Conservation (phyloP, 768 basidiomycete genomes). For the Boletus sp. region DNA sequence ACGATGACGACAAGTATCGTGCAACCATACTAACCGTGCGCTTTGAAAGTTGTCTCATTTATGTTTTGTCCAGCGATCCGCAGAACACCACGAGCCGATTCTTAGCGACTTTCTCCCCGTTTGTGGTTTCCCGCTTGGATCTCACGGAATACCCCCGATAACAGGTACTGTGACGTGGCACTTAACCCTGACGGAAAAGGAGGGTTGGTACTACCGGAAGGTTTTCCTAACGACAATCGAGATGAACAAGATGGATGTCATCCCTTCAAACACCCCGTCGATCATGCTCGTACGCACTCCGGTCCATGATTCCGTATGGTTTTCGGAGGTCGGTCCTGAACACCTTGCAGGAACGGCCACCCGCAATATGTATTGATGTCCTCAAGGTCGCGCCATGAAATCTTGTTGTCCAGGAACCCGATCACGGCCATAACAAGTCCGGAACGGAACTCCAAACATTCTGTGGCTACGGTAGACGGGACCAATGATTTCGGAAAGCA, state of each 20-base stretch:
- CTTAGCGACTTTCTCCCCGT: neutral
- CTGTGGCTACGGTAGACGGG: neutral
- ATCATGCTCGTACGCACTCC: neutral
- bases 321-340: conserved; percentile 10
- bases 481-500: conserved; percentile 3
- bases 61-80: neutral
- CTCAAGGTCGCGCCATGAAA: neutral
- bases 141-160: neutral
- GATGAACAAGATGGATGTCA: neutral
- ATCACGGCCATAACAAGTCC: neutral
- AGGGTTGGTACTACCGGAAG: neutral
- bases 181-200: neutral
- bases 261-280: neutral
- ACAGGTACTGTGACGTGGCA: conserved; percentile 14
- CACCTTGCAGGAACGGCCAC: neutral
- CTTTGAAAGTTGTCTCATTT: neutral
- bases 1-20: neutral
- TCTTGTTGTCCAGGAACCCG: neutral
- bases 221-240: neutral
- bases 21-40: neutral
- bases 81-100: neutral
- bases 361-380: conserved; percentile 7
- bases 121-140: neutral
- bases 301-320: neutral
- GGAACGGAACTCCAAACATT: neutral